phyloP scores from a whole-genome alignment of 139 green algal genomes.

The Volvox africanus region DNA sequence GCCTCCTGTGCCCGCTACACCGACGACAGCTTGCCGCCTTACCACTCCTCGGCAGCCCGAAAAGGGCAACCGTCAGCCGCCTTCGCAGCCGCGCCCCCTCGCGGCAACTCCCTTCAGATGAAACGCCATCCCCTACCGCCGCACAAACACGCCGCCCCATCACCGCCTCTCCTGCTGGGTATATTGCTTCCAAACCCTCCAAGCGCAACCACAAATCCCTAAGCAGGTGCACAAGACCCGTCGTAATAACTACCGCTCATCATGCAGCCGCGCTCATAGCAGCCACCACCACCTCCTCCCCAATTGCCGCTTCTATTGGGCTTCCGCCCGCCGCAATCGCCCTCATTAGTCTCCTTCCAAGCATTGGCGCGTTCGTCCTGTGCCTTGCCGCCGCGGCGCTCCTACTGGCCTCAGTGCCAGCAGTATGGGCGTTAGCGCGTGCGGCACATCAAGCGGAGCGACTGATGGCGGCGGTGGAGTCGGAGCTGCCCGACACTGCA shows the following conservation, averaged over 20 bases:
- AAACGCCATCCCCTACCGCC: neutral
- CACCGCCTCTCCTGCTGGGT: neutral
- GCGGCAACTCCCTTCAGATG: neutral
- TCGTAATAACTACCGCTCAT: too few species aligned
- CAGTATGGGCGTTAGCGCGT: slow-evolving; percentile 10
- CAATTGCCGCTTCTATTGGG: neutral
- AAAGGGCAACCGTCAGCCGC: neutral
- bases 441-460: neutral
- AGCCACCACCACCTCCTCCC: neutral
- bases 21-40: neutral
- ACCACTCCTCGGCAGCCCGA: neutral
- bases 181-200: too few species aligned
- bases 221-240: too few species aligned
- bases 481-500: slow-evolving; percentile 42
- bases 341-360: neutral
- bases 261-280: neutral
- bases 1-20: neutral
- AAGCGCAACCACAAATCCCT: too few species aligned
- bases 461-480: slow-evolving; percentile 16
- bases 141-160: too few species aligned
- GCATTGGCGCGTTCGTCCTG: slow-evolving; percentile 1
- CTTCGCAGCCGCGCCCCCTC: neutral
- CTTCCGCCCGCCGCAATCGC: neutral
- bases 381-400: neutral
- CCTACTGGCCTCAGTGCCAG: slow-evolving; percentile 31